phyloP scores from a whole-genome alignment of 225 moss, liverwort and hornwort species.

The Physcomitrium patens region DNA sequence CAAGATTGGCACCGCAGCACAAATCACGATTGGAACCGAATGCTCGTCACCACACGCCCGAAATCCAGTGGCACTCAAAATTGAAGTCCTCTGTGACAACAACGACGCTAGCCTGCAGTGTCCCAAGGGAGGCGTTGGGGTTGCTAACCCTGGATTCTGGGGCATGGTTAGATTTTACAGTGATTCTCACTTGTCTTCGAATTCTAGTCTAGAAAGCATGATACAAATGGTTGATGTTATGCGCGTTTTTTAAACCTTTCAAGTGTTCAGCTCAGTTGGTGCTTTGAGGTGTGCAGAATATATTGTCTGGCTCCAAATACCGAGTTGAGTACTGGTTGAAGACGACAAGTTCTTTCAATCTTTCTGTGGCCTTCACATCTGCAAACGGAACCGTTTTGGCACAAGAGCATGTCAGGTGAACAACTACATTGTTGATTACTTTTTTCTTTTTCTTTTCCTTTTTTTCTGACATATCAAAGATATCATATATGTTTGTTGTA shows the following conservation, averaged over 20 bases:
- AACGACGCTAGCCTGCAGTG: conserved; percentile 39
- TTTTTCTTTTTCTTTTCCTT: too few relatives aligned
- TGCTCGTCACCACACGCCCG: conserved; percentile 63
- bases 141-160: conserved; percentile 87
- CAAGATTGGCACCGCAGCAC: conserved; percentile 50
- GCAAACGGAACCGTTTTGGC: conserved; percentile 49
- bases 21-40: conserved; percentile 72
- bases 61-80: conserved; percentile 76
- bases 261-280: background rate
- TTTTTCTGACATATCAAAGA: too few relatives aligned
- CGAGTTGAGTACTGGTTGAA: conserved; percentile 64
- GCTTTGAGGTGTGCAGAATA: conserved; percentile 50
- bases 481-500: too few relatives aligned
- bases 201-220: too few relatives aligned
- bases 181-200: background rate
- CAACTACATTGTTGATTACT: background rate
- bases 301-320: conserved; percentile 61
- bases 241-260: too few relatives aligned
- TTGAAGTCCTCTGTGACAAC: conserved; percentile 60
- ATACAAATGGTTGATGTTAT: too few relatives aligned
- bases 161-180: conserved; percentile 73
- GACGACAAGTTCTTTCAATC: conserved; percentile 35
- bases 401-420: conserved; percentile 58
- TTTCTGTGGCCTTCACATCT: conserved; percentile 65
- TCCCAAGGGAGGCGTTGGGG: conserved; percentile 74